A percentile compares a stretch with the other conserved stretches of the same genome.
phyloP scores from a whole-genome alignment of 1,284 basidiomycete genomes.

The Puccinia polysora region DNA sequence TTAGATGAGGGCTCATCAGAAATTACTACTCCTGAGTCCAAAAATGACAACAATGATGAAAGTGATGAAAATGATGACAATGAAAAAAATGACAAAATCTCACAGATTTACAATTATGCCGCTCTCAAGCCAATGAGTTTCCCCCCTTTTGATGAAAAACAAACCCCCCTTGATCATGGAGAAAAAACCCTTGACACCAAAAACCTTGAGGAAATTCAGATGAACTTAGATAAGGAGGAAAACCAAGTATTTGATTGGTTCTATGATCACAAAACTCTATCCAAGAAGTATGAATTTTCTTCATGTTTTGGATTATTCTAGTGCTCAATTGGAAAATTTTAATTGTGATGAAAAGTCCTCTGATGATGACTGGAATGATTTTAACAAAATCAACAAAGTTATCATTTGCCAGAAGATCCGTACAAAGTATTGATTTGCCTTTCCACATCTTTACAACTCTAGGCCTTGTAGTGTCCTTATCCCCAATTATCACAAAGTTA shows the following conservation, averaged over 20 bases:
- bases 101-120: too few species aligned
- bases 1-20: too few species aligned
- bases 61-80: too few species aligned
- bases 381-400: too few species aligned
- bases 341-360: slow-evolving; percentile 88
- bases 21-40: too few species aligned
- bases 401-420: slow-evolving; percentile 95
- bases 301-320: slow-evolving; percentile 15
- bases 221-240: slow-evolving; percentile 90
- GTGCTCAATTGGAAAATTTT: slow-evolving; percentile 48
- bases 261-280: too few species aligned
- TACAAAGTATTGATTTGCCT: slow-evolving; percentile 98
- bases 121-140: slow-evolving; percentile 99
- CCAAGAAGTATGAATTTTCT: slow-evolving; percentile 66
- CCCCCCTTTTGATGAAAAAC: slow-evolving; percentile 98
- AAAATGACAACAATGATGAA: too few species aligned
- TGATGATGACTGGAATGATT: slow-evolving; percentile 99
- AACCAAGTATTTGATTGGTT: slow-evolving; percentile 98
- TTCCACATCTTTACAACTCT: slow-evolving; percentile 98
- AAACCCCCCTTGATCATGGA: slow-evolving; percentile 93
- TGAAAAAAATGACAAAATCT: too few species aligned
- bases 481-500: slow-evolving; percentile 82
- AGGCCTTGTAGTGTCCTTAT: slow-evolving; percentile 90
- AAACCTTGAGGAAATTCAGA: slow-evolving; percentile 93
- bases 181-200: slow-evolving; percentile 98